Evolutionary conservation across 768 basidiomycete species (phyloP).

Genomic region (Hysterangium stoloniferum): DNA sequence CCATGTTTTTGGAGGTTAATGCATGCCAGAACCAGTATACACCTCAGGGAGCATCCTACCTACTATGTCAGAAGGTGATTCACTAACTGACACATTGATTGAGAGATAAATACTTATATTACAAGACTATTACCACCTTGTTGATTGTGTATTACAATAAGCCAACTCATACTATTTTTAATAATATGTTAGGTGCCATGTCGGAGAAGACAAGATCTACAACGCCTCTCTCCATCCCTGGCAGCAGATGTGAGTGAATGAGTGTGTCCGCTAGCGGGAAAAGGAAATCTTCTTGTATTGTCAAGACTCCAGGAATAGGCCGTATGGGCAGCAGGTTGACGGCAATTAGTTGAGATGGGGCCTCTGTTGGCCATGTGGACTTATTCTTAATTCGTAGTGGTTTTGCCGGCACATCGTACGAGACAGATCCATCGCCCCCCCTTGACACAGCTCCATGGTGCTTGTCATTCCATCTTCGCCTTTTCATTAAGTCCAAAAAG

Average conservation of each 20-base stretch:
- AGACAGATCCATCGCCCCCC: conserved; percentile 31
- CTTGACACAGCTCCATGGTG: conserved; percentile 22
- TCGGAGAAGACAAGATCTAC: conserved; percentile 78
- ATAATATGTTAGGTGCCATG: conserved; percentile 86
- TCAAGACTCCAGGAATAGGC: conserved; percentile 64
- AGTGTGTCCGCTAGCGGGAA: conserved; percentile 37
- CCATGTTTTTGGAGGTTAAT: too few relatives aligned
- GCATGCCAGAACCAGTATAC: too few relatives aligned
- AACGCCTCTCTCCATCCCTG: conserved; percentile 19
- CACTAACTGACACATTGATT: too few relatives aligned
- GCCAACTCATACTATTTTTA: too few relatives aligned
- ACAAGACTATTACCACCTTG: too few relatives aligned
- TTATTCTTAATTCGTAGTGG: neutral
- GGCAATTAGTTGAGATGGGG: conserved; percentile 46
- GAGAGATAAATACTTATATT: too few relatives aligned
- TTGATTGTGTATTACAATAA: too few relatives aligned
- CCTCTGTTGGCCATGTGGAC: too few relatives aligned
- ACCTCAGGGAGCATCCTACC: too few relatives aligned
- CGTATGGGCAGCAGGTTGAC: conserved; percentile 73
- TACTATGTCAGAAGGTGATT: too few relatives aligned
- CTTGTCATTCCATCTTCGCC: conserved; percentile 12
- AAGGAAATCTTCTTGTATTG: conserved; percentile 76
- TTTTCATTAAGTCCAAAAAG: conserved; percentile 6
- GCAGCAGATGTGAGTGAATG: conserved; percentile 34
- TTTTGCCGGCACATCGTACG: neutral